phyloP scores from a whole-genome alignment of 2,329 filamentous ascomycete genomes.

The Talaromyces sp. region DNA sequence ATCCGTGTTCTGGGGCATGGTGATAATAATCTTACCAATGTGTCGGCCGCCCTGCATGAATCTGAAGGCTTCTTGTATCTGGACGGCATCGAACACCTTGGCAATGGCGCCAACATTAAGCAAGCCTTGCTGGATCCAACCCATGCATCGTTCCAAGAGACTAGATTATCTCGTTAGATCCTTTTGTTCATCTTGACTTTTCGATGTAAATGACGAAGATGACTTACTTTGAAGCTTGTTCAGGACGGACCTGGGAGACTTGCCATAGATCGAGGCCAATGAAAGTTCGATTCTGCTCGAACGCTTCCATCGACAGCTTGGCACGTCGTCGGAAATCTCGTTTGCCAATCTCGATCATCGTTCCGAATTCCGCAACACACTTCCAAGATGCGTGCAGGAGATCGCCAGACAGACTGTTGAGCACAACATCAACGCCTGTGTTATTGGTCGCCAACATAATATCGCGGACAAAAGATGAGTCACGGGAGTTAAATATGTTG shows the following conservation, averaged over 20 bases:
- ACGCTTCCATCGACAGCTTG: slow-evolving; percentile 26
- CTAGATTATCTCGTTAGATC: neutral
- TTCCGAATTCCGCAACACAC: slow-evolving; percentile 27
- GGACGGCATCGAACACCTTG: slow-evolving; percentile 18
- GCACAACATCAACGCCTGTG: slow-evolving; percentile 33
- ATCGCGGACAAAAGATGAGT: slow-evolving; percentile 23
- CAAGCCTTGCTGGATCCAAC: slow-evolving; percentile 5
- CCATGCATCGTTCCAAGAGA: neutral
- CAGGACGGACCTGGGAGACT: slow-evolving; percentile 16
- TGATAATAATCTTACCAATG: slow-evolving; percentile 26
- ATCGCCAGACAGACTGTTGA: slow-evolving; percentile 25
- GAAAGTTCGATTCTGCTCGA: slow-evolving; percentile 24
- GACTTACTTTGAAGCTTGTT: neutral
- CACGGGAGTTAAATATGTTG: slow-evolving; percentile 33
- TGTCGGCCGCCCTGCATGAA: slow-evolving; percentile 31
- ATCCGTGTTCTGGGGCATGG: slow-evolving; percentile 3
- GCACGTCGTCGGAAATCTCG: slow-evolving; percentile 21
- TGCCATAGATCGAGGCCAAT: slow-evolving; percentile 21
- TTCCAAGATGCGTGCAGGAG: slow-evolving; percentile 24
- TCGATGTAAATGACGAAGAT: neutral
- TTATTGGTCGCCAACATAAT: slow-evolving; percentile 27
- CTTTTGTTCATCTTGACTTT: neutral
- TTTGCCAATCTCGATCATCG: slow-evolving; percentile 31
- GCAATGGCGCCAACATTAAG: slow-evolving; percentile 13
- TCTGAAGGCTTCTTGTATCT: slow-evolving; percentile 23